Percentiles rank a stretch among this genome's conserved stretches.
phyloP scores from a whole-genome alignment of 2,329 filamentous ascomycete species.

The Periconia digitata region DNA sequence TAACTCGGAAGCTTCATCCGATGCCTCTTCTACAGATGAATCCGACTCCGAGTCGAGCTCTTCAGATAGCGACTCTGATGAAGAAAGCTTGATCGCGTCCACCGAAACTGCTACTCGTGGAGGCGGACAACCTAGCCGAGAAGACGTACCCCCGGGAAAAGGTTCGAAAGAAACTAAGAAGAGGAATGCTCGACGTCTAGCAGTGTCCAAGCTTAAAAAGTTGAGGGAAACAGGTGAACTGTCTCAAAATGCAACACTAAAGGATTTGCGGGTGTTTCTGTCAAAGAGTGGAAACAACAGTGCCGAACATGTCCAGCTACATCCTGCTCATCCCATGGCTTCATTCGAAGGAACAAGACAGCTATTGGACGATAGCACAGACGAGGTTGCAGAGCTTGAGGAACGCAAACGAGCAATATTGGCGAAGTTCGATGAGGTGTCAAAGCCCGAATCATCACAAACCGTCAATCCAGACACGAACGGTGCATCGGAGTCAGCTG shows the following conservation, averaged over 20 bases:
- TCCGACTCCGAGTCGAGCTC: constrained; percentile 30
- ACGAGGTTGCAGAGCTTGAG: constrained; percentile 21
- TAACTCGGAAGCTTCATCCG: constrained; percentile 8
- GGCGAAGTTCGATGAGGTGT: constrained; percentile 15
- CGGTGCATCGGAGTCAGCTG: no score
- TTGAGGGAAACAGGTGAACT: constrained; percentile 59
- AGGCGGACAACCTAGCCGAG: constrained; percentile 12
- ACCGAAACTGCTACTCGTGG: no score
- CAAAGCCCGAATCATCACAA: constrained; percentile 1
- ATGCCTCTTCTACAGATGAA: constrained; percentile 19
- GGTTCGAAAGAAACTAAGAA: constrained; percentile 55
- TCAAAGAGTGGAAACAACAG: no score
- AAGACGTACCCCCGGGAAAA: constrained; percentile 47
- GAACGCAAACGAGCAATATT: constrained; percentile 26
- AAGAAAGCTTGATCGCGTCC: constrained; percentile 42
- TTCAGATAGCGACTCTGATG: constrained; percentile 41
- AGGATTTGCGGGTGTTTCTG: constrained; percentile 54
- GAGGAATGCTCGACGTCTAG: constrained; percentile 58
- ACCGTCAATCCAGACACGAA: no score
- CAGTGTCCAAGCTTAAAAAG: constrained; percentile 52
- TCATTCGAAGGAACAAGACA: constrained; percentile 24
- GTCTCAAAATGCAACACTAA: constrained; percentile 52
- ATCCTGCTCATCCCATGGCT: constrained; percentile 10
- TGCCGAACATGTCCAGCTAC: no score
- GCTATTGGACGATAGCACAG: constrained; percentile 19